phyloP scores from a whole-genome alignment of 2,329 filamentous ascomycete species.

The Cladophialophora immunda region DNA sequence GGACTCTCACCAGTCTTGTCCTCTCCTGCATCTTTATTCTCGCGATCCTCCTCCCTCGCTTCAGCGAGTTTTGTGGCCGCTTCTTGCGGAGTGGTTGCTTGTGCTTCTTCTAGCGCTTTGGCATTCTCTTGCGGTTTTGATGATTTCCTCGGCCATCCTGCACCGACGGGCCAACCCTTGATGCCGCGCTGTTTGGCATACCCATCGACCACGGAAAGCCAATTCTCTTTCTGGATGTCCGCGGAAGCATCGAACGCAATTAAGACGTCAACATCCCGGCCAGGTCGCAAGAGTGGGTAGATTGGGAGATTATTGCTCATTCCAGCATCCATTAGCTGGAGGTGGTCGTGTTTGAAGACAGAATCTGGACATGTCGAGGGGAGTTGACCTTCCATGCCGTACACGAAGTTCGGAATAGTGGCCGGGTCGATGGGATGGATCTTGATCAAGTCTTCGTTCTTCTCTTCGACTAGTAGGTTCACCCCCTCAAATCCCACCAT shows the following conservation, averaged over 20 bases:
- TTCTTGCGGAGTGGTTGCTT: conserved; percentile 67
- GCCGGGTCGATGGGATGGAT: conserved; percentile 95
- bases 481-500: conserved; percentile 78
- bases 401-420: conserved; percentile 85
- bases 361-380: conserved; percentile 80
- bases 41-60: conserved; percentile 57
- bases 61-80: conserved; percentile 70
- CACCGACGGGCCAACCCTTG: conserved; percentile 92
- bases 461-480: conserved; percentile 82
- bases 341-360: conserved; percentile 74
- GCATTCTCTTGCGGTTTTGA: conserved; percentile 68
- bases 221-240: conserved; percentile 93
- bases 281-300: conserved; percentile 89
- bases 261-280: conserved; percentile 86
- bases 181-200: conserved; percentile 90
- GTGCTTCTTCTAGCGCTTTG: conserved; percentile 72
- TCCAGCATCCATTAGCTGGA: conserved; percentile 92
- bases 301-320: conserved; percentile 99
- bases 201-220: conserved; percentile 92
- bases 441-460: conserved; percentile 84
- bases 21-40: conserved; percentile 41
- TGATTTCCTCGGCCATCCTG: conserved; percentile 82
- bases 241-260: conserved; percentile 95
- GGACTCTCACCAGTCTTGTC: conserved; percentile 50
- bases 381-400: conserved; percentile 79